Percentiles rank a stretch among this genome's conserved stretches.
These are phyloP conservation scores for Brassica cretica DNA, from an alignment of 345 rosid genomes.

Conservation along the genomic window DNA sequence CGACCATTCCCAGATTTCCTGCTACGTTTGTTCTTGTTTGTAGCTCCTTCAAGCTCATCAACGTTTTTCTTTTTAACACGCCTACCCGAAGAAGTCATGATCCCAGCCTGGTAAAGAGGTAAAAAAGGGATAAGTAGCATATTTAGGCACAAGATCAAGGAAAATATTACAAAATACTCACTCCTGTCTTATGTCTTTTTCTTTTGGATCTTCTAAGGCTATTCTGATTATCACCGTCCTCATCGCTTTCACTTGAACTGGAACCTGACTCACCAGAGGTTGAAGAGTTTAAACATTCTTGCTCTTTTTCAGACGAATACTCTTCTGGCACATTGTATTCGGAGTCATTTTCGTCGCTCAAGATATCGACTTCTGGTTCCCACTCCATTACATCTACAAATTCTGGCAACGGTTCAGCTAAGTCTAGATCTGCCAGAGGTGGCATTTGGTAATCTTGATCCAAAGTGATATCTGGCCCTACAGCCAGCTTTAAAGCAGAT, in stretches of 20 bases:
- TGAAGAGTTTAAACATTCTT: slow-evolving; percentile 63
- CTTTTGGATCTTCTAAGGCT: slow-evolving; percentile 67
- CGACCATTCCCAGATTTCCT: slow-evolving; percentile 60
- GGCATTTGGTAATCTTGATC: slow-evolving; percentile 81
- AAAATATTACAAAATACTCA: slow-evolving; percentile 39
- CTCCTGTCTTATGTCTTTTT: slow-evolving; percentile 71
- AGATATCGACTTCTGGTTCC: slow-evolving; percentile 83
- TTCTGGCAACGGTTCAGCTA: slow-evolving; percentile 78
- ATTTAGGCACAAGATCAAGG: slow-evolving; percentile 14
- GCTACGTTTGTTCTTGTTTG: slow-evolving; percentile 43
- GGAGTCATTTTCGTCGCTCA: slow-evolving; percentile 89
- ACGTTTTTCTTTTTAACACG: slow-evolving; percentile 84
- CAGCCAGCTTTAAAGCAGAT: slow-evolving; percentile 64
- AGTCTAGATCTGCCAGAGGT: slow-evolving; percentile 87
- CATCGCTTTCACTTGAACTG: slow-evolving; percentile 63
- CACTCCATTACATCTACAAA: slow-evolving; percentile 83
- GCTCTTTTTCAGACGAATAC: slow-evolving; percentile 68
- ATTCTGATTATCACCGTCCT: slow-evolving; percentile 60
- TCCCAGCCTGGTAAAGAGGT: slow-evolving; percentile 55
- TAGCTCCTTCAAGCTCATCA: slow-evolving; percentile 66
- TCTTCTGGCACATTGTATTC: slow-evolving; percentile 92
- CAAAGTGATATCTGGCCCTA: slow-evolving; percentile 87
- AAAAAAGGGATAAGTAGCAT: slow-evolving; percentile 23
- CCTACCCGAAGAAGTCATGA: slow-evolving; percentile 91
- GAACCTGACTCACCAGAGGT: slow-evolving; percentile 62